Conservation (phyloP, 2,329 filamentous ascomycete genomes). For the Phialophora tarda region DNA sequence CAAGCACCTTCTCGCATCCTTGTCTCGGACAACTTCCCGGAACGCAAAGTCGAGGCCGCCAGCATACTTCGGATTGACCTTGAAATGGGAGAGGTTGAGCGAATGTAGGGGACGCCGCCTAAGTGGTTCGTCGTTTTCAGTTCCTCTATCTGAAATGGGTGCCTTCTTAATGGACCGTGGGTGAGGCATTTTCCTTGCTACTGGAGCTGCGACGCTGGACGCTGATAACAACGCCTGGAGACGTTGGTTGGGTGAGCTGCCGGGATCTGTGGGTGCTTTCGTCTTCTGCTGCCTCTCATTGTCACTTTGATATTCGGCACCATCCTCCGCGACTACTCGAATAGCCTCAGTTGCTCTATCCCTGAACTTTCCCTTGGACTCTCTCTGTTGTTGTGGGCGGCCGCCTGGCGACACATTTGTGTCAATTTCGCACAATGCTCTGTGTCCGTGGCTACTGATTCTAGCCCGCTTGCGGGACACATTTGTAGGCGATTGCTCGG, state of each 20-base stretch:
- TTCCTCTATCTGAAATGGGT: not conserved
- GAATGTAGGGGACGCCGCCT: constrained; percentile 63
- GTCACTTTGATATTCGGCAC: constrained; percentile 43
- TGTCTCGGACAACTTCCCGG: constrained; percentile 73
- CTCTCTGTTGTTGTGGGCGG: not conserved
- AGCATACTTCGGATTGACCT: constrained; percentile 75
- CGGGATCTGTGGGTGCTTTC: not conserved
- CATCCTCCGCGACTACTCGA: constrained; percentile 58
- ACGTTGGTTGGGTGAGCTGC: constrained; percentile 19
- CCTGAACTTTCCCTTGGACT: constrained; percentile 18
- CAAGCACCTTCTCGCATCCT: constrained; percentile 70
- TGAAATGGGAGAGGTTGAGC: constrained; percentile 75
- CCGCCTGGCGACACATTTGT: constrained; percentile 9
- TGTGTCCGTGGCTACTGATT: constrained; percentile 16
- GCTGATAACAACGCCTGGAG: constrained; percentile 28
- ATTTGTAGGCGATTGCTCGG: constrained; percentile 17
- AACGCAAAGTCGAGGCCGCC: constrained; percentile 75
- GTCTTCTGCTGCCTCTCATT: not conserved
- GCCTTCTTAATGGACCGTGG: constrained; percentile 2
- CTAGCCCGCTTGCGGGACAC: constrained; percentile 26
- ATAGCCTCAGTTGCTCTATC: constrained; percentile 46
- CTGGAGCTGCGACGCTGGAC: constrained; percentile 14
- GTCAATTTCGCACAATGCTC: constrained; percentile 28
- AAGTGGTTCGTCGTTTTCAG: constrained; percentile 53
- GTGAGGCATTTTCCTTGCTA: not conserved